Evolutionary conservation across 1,284 basidiomycete species (phyloP).

Genomic region (Pyrrhoderma noxium): DNA sequence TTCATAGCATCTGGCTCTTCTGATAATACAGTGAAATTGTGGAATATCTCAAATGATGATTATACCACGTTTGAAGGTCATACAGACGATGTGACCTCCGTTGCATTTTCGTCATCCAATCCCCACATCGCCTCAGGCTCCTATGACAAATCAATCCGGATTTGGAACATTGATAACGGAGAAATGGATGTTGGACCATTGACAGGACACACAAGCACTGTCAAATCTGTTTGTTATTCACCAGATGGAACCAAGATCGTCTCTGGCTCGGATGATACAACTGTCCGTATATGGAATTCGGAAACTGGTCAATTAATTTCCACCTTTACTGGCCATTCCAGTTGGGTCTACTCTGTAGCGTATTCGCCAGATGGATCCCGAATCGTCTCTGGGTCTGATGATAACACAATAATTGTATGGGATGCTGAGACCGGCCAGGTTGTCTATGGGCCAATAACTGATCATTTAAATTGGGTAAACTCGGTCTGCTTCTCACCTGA

Average conservation of each 20-base stretch:
- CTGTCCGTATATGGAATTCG: constrained; percentile 4
- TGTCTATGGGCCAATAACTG: not conserved
- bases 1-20: not conserved
- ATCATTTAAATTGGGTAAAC: not conserved
- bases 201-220: not conserved
- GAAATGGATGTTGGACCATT: not conserved
- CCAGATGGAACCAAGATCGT: constrained; percentile 1
- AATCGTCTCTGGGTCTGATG: not conserved
- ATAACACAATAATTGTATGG: not conserved
- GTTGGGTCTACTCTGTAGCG: not conserved
- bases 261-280: not conserved
- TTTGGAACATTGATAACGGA: not conserved
- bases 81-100: not conserved
- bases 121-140: not conserved
- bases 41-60: not conserved
- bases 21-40: not conserved
- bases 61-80: not conserved
- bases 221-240: not conserved
- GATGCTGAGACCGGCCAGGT: not conserved
- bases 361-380: not conserved
- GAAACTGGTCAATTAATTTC: not conserved
- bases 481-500: constrained; percentile 11
- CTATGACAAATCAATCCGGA: not conserved
- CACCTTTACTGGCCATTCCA: not conserved
- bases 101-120: not conserved